Evolutionary conservation across 1,284 basidiomycete species (phyloP), one percentile per base, ranked within the genome.

Genomic region (Leccinum subfulvum): DNA sequence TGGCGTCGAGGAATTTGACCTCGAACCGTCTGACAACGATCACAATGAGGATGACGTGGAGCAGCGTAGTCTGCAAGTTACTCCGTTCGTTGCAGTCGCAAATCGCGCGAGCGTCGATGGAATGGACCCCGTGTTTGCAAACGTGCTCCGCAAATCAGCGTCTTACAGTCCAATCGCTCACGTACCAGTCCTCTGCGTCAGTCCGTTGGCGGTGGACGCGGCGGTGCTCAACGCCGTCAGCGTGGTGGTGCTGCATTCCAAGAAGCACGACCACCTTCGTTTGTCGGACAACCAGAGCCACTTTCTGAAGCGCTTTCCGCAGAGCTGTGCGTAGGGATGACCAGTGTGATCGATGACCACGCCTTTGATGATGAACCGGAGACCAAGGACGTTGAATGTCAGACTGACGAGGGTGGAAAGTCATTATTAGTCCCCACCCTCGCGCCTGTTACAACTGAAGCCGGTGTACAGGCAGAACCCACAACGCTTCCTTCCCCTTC

Each of bases 41-140:
- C 80, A 78, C 11, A 68, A 76, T 3, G 75, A 77, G 7, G 76
- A 78, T 21, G 79, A 79, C 7, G 33, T 28, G 33, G 75, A 75
- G 13, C 75, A 77, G 16, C 72, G 68, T 21, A 73, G 79, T 11
- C 75, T 78, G 16, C 78, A 79, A 14, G 62, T 60, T 18, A 81
- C 82, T 2, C 79, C 79, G 16, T 67, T 72, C 55, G 73, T 75
- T 62, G 72, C 75, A 54, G 74, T 72, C 23, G 86, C 85, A 3
- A 88, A 87, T 65, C 78, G 81, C 37, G 82, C 83, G 2, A 91
- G 89, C 67, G 80, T 92, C 10, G 91, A 94, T 59, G 91, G 91
- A 47, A 91, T 94, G 89, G 92, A 94, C 67, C 92, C 92, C 10
- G 82, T 78, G 0, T 94, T 92, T 71, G 90, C 91, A 60, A 91